phyloP scores from a whole-genome alignment of 164 flowering plant genomes.

The Saururus chinensis region DNA sequence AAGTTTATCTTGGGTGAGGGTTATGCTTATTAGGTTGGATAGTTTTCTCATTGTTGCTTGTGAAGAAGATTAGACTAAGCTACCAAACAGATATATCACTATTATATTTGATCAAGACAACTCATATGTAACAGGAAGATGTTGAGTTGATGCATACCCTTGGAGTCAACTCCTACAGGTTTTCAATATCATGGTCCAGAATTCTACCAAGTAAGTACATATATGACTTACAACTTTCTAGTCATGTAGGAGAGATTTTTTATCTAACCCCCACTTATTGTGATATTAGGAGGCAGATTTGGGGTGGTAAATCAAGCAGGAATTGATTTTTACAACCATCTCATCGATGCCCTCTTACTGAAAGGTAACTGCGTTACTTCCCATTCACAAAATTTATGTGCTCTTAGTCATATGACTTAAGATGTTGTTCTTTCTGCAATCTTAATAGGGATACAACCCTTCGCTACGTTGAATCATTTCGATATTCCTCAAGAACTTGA shows the following conservation, averaged over 20 bases:
- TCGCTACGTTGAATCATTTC: constrained; percentile 11
- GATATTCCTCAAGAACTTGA: constrained; percentile 14
- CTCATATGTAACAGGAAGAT: constrained; percentile 8
- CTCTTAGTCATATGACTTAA: too few relatives aligned
- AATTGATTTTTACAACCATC: constrained; percentile 33
- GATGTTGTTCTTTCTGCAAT: too few relatives aligned
- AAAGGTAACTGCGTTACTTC: constrained; percentile 19
- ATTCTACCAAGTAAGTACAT: constrained; percentile 38
- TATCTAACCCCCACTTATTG: not conserved
- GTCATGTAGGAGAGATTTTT: not conserved
- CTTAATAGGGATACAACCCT: constrained; percentile 9
- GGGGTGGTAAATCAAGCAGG: constrained; percentile 41
- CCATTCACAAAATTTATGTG: too few relatives aligned
- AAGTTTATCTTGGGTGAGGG: not conserved
- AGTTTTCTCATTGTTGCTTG: not conserved
- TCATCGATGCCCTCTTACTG: constrained; percentile 37
- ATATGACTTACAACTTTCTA: not conserved
- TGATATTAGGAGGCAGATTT: constrained; percentile 39
- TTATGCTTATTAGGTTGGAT: too few relatives aligned
- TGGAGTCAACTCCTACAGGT: constrained; percentile 48
- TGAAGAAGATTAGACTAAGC: too few relatives aligned
- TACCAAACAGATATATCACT: too few relatives aligned
- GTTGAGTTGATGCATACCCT: constrained; percentile 46
- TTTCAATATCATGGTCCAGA: constrained; percentile 72
- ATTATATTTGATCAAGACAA: not conserved